phyloP scores from a whole-genome alignment of 106 monocot species.

The Dendrobium huoshanense region DNA sequence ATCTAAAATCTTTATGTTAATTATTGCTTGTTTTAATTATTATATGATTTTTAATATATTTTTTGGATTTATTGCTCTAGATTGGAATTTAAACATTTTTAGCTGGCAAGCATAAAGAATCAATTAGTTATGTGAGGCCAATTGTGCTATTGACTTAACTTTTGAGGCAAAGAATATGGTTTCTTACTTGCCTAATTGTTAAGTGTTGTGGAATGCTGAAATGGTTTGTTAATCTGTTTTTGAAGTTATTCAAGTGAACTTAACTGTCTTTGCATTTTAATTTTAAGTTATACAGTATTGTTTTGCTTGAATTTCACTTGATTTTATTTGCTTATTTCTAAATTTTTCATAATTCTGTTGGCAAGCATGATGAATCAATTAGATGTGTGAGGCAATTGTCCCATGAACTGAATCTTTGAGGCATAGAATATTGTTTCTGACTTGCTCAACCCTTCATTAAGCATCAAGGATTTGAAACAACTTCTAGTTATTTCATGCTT shows the following conservation, averaged over 20 bases:
- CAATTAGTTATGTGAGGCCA: background rate
- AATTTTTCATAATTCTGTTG: background rate
- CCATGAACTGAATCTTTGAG: background rate
- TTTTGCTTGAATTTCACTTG: background rate
- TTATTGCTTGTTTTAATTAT: too few relatives aligned
- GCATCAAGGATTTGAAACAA: background rate
- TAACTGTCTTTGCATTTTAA: background rate
- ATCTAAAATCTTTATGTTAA: background rate
- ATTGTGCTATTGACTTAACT: background rate
- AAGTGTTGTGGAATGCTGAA: too few relatives aligned
- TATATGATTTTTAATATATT: background rate
- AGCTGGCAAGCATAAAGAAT: slow-evolving; percentile 1
- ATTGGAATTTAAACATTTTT: background rate
- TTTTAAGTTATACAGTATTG: background rate
- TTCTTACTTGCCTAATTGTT: background rate
- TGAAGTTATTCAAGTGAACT: too few relatives aligned
- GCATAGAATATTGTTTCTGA: background rate
- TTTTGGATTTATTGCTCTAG: background rate
- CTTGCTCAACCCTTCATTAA: background rate
- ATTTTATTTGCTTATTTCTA: background rate
- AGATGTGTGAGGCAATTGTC: background rate
- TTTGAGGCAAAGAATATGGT: background rate
- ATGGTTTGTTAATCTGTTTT: too few relatives aligned
- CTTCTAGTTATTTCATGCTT: background rate
- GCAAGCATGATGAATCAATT: slow-evolving; percentile 8